Conservation (phyloP, 2,329 filamentous ascomycete genomes). For the Talaromyces sp. region DNA sequence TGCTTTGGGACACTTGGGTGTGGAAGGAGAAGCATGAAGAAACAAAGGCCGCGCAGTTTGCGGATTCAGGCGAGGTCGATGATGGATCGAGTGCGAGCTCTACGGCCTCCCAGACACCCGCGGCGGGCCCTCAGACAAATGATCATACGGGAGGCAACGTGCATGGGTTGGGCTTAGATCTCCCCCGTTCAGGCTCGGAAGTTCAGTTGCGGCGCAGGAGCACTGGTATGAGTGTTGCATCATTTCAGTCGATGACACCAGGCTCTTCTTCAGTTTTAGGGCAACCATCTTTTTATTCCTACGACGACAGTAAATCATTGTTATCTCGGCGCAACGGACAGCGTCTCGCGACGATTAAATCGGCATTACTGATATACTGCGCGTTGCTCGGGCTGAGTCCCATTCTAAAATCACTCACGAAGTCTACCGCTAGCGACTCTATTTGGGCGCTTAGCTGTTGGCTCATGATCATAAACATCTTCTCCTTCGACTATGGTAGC, state of each 20-base stretch:
- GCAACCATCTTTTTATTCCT: constrained; percentile 22
- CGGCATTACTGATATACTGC: constrained; percentile 86
- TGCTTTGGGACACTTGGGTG: constrained; percentile 89
- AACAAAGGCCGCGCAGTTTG: constrained; percentile 28
- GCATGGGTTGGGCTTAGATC: constrained; percentile 43
- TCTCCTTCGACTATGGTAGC: constrained; percentile 94
- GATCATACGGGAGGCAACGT: constrained; percentile 30
- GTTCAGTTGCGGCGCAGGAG: constrained; percentile 29
- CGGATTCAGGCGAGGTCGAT: constrained; percentile 32
- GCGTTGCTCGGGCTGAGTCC: constrained; percentile 87
- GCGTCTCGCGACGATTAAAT: constrained; percentile 79
- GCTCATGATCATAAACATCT: constrained; percentile 91
- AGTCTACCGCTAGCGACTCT: constrained; percentile 85
- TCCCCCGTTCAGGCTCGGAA: constrained; percentile 36
- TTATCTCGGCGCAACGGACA: constrained; percentile 57
- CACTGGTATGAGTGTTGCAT: constrained; percentile 42
- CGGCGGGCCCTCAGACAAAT: constrained; percentile 26
- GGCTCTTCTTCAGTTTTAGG: constrained; percentile 22
- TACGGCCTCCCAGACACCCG: constrained; percentile 28
- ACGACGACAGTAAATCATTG: constrained; percentile 26
- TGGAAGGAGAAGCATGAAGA: constrained; percentile 61
- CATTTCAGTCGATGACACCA: constrained; percentile 48
- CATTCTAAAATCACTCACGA: constrained; percentile 93
- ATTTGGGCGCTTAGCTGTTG: constrained; percentile 97
- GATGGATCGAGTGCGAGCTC: constrained; percentile 43